Evolutionary conservation across 495 filamentous ascomycete species (phyloP).

Genomic region (Hyaloscypha finlandica): DNA sequence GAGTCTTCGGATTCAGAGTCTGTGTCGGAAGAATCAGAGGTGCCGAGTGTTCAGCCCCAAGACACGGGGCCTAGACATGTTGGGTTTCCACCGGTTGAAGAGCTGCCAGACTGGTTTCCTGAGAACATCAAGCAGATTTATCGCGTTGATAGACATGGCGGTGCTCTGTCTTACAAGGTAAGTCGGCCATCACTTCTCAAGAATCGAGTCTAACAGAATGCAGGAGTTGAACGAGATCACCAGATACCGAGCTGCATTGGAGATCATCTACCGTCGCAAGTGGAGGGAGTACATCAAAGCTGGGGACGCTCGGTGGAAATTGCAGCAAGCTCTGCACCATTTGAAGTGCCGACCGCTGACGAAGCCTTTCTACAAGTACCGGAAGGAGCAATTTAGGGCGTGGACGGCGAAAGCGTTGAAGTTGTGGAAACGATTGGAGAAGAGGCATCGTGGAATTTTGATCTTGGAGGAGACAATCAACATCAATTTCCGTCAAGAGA

Average conservation of each 20-base stretch:
- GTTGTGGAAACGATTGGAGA: conserved; percentile 20
- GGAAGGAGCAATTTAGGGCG: background rate
- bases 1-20: background rate
- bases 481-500: conserved; percentile 18
- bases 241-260: conserved; percentile 13
- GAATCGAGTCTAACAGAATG: background rate
- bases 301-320: conserved; percentile 7
- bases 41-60: background rate
- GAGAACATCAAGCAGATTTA: conserved; percentile 16
- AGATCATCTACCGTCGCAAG: conserved; percentile 13
- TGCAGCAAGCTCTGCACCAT: background rate
- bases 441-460: conserved; percentile 9
- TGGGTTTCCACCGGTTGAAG: conserved; percentile 10
- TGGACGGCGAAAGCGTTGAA: conserved; percentile 14
- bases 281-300: conserved; percentile 18
- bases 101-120: conserved; percentile 17
- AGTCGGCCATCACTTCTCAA: background rate
- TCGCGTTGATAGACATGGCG: conserved; percentile 9
- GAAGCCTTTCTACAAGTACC: conserved; percentile 1
- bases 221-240: conserved; percentile 24
- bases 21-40: background rate
- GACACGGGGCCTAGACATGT: background rate
- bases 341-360: background rate
- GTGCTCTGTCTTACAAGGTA: conserved; percentile 15
- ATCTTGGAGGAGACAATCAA: conserved; percentile 21